phyloP scores from a whole-genome alignment of 1,139 yeast species.

The Candida labiduridarum region DNA sequence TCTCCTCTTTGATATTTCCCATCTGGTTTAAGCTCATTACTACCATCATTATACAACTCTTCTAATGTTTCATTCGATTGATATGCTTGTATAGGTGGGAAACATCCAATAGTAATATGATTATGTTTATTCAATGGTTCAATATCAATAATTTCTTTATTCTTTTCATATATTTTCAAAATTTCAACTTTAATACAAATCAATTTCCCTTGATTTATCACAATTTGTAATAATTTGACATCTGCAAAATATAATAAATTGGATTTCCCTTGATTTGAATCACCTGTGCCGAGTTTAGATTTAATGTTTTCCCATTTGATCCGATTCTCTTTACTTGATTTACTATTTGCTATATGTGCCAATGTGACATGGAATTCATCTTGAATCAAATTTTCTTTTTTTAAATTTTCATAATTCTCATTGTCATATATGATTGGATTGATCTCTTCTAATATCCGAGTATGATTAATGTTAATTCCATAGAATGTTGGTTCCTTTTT shows the following conservation, averaged over 20 bases:
- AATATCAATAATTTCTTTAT: conserved; percentile 22
- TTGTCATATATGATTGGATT: conserved; percentile 17
- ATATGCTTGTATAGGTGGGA: conserved; percentile 47
- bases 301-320: conserved; percentile 27
- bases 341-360: conserved; percentile 50
- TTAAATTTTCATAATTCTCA: conserved; percentile 31
- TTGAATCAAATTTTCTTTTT: conserved; percentile 47
- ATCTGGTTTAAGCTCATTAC: conserved; percentile 9
- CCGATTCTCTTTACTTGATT: conserved; percentile 20
- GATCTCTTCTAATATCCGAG: conserved; percentile 11
- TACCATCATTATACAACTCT: conserved; percentile 13
- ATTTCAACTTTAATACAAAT: conserved; percentile 60
- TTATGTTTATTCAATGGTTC: conserved; percentile 47
- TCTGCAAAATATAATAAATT: conserved; percentile 30
- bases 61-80: conserved; percentile 32
- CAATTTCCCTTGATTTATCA: conserved; percentile 52
- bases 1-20: conserved; percentile 12
- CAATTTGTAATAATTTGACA: conserved; percentile 44
- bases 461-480: conserved; percentile 27
- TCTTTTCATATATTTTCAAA: conserved; percentile 24
- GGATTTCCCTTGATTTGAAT: conserved; percentile 11
- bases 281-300: conserved; percentile 16
- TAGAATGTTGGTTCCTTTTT: conserved; percentile 25
- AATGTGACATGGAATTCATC: conserved; percentile 75
- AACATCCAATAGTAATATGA: conserved; percentile 81